Conservation (phyloP, 208 protist genomes). For the Leishmania guyanensis region DNA sequence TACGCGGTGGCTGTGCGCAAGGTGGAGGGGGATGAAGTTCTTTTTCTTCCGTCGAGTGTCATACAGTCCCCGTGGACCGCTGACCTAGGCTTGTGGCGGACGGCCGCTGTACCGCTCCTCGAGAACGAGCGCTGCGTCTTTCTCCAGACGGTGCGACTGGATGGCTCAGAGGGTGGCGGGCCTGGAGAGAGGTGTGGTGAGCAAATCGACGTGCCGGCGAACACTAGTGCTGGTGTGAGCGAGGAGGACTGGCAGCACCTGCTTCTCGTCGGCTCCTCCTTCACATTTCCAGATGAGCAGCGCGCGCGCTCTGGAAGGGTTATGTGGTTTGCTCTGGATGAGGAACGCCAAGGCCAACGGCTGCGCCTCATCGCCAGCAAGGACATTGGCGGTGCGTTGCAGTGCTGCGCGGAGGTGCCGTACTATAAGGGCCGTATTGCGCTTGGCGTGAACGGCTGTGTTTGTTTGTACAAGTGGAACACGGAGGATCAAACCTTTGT, state of each 20-base stretch:
- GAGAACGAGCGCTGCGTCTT: constrained; percentile 85
- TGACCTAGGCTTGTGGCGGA: constrained; percentile 11
- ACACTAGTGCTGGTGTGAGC: not conserved
- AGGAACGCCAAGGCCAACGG: constrained; percentile 10
- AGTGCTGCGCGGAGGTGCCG: constrained; percentile 81
- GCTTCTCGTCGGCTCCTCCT: constrained; percentile 74
- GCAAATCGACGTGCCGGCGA: not conserved
- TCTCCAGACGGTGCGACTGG: constrained; percentile 31
- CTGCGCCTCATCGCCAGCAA: constrained; percentile 36
- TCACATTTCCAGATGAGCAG: constrained; percentile 81
- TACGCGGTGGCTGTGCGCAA: constrained; percentile 57
- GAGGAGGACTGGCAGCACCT: constrained; percentile 20
- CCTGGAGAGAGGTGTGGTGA: constrained; percentile 6
- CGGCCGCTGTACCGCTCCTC: constrained; percentile 41
- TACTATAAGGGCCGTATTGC: constrained; percentile 69
- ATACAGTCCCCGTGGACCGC: constrained; percentile 35
- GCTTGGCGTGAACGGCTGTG: constrained; percentile 77
- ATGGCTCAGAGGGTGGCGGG: constrained; percentile 9
- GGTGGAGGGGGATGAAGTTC: constrained; percentile 61
- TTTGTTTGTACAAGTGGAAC: constrained; percentile 72
- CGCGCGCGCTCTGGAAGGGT: constrained; percentile 60
- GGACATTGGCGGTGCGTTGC: constrained; percentile 72
- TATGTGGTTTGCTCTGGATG: constrained; percentile 43
- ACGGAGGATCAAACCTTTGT: constrained; percentile 66
- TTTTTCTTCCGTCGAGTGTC: constrained; percentile 41